Conservation (phyloP, 495 filamentous ascomycete genomes). For the Neurospora sp. region DNA sequence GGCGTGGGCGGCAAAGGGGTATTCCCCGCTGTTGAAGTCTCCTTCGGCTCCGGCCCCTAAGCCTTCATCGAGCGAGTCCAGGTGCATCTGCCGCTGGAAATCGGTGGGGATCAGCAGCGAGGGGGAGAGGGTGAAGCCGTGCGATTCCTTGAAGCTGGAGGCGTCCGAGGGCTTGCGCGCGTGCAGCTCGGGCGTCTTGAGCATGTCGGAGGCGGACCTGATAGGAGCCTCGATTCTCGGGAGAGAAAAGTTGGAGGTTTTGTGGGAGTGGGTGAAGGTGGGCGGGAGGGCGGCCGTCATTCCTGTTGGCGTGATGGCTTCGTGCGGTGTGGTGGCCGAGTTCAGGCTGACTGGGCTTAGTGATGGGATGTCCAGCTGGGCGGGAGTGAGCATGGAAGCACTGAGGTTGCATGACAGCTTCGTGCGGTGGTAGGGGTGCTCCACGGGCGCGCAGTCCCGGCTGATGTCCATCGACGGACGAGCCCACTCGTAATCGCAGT, state of each 20-base stretch:
- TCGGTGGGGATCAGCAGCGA: conserved; percentile 44
- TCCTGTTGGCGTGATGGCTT: conserved; percentile 30
- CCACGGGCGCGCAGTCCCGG: conserved; percentile 19
- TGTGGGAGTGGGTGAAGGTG: conserved; percentile 6
- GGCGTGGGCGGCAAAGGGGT: conserved; percentile 15
- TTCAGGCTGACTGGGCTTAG: conserved; percentile 34
- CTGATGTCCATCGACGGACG: conserved; percentile 37
- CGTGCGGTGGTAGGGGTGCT: conserved; percentile 13
- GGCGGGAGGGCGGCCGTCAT: conserved; percentile 1
- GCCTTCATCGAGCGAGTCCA: not conserved
- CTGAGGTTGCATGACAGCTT: conserved; percentile 17
- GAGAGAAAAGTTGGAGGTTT: conserved; percentile 34
- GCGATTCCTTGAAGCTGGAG: conserved; percentile 43
- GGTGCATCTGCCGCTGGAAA: conserved; percentile 34
- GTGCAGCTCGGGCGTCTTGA: conserved; percentile 17
- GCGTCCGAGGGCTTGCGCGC: conserved; percentile 32
- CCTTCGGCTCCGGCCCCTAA: conserved; percentile 19
- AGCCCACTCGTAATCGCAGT: conserved; percentile 85
- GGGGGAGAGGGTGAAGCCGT: conserved; percentile 45
- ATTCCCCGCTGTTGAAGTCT: conserved; percentile 11
- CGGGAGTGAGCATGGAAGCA: conserved; percentile 29
- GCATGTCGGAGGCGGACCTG: conserved; percentile 16
- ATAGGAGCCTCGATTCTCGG: conserved; percentile 20
- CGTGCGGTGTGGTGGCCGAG: conserved; percentile 25
- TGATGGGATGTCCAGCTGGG: conserved; percentile 34